Evolutionary conservation across 2,329 filamentous ascomycete species (phyloP).

Genomic region (Fusarium sp.): DNA sequence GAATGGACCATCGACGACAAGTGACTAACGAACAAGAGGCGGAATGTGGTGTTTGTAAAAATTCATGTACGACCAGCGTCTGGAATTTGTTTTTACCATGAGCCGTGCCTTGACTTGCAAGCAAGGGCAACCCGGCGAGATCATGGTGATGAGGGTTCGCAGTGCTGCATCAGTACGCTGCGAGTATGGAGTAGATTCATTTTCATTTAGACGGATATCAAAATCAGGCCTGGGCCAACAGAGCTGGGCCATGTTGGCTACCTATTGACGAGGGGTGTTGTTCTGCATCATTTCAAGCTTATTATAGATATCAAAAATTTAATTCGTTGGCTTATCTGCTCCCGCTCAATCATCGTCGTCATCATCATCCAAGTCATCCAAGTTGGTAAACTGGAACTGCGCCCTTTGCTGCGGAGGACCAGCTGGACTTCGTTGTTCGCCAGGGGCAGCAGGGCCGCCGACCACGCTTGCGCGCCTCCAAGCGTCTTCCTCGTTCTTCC

Average conservation of each 20-base stretch:
- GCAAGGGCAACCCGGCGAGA: conserved; percentile 10
- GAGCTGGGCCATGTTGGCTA: conserved; percentile 33
- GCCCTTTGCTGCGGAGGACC: conserved; percentile 58
- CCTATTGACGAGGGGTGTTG: conserved; percentile 29
- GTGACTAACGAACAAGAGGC: conserved; percentile 40
- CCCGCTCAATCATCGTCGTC: conserved; percentile 50
- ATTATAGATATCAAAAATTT: conserved; percentile 34
- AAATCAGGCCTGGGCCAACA: conserved; percentile 25
- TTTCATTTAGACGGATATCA: conserved; percentile 37
- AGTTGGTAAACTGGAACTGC: conserved; percentile 69
- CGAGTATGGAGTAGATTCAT: conserved; percentile 35
- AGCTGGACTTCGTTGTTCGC: conserved; percentile 45
- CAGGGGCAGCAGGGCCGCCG: conserved; percentile 46
- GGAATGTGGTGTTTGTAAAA: conserved; percentile 48
- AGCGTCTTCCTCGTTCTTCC: conserved; percentile 59
- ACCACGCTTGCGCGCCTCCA: conserved; percentile 58
- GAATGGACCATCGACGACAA: conserved; percentile 24
- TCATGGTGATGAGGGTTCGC: conserved; percentile 7
- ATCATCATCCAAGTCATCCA: conserved; percentile 66
- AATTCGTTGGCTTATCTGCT: neutral
- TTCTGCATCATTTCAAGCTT: conserved; percentile 30
- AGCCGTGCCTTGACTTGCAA: conserved; percentile 1
- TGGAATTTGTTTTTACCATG: conserved; percentile 33
- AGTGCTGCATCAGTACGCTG: conserved; percentile 26
- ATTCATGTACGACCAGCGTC: conserved; percentile 51